Evolutionary conservation across 1,284 basidiomycete genomes (phyloP), one percentile per base, ranked within the genome.

Genomic region (Pyrrhoderma noxium): DNA sequence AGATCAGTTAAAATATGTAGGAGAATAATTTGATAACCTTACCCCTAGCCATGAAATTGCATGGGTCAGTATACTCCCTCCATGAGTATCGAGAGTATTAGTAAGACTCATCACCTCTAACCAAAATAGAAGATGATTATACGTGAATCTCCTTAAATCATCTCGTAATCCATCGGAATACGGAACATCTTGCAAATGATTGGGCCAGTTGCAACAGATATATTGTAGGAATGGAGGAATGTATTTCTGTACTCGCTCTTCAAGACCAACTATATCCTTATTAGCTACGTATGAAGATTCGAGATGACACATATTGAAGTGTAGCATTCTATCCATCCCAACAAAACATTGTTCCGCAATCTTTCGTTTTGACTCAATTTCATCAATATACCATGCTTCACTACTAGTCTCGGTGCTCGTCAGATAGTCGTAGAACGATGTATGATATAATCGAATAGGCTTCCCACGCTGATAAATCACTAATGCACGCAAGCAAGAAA

Each of bases 331-430:
- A 2, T 38, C 47, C 53, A 59, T 53, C 3, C 55, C 25, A 14
- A 46, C 25, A 0, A 58, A 22, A 45, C 55, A 56, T 22, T 60
- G 52, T 2, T 50, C 34, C 1, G 64, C 58, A n/a, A 68, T 58
- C 8, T 50, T 47, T 31, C 7, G 7, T 11, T 31, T 31, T 11
- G 5, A 5, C 27, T 11, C 11, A 5, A 5, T 11, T 11, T 31
- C 27, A 11, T 31, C 11, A 31, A 31, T 31, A 31, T 5, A 31
- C 27, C 27, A 31, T 31, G 27, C 27, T 5, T 31, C 11, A 5
- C 27, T 11, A 31, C 27, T 5, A 5, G 27, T 11, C 11, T 11
- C 27, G 5, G 5, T 11, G 7, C 7, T 5, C 5, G 11, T 36
- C n/a, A 46, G 45, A 22, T 46, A 46, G 45, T 46, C 45, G 1